Conservation (phyloP, 2,329 filamentous ascomycete species). For the Aspergillus sp. region DNA sequence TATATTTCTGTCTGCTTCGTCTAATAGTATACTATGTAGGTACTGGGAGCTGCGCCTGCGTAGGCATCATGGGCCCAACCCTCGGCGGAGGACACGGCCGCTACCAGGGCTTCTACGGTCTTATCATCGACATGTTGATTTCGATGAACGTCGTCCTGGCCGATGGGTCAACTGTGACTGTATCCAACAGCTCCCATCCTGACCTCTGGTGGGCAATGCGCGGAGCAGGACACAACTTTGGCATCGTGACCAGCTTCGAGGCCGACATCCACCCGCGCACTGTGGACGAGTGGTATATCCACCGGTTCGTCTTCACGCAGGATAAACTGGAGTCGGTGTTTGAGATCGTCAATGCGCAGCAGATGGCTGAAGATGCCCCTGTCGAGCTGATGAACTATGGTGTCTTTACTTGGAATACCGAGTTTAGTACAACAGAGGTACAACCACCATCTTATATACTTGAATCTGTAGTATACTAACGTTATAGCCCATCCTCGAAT, state of each 20-base stretch:
- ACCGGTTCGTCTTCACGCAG: not conserved
- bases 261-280: not conserved
- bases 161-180: not conserved
- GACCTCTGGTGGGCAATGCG: slow-evolving; percentile 55
- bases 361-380: not conserved
- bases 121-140: not conserved
- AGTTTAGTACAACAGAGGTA: not conserved
- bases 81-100: not conserved
- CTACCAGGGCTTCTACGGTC: not conserved
- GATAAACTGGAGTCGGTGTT: not conserved
- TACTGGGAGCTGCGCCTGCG: not conserved
- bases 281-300: not conserved
- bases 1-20: too few relatives aligned
- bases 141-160: not conserved
- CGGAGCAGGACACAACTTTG: slow-evolving; percentile 57
- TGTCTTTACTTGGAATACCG: not conserved
- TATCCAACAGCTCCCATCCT: slow-evolving; percentile 18
- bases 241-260: slow-evolving; percentile 31
- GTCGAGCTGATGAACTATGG: not conserved
- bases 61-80: not conserved
- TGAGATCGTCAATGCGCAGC: not conserved
- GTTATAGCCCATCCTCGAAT: not conserved
- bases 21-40: too few relatives aligned
- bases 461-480: too few relatives aligned
- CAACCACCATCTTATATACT: too few relatives aligned